Evolutionary conservation across 129 eudicot genomes (phyloP), one percentile per base, ranked within the genome.

Genomic region (Flaveria brownii): DNA sequence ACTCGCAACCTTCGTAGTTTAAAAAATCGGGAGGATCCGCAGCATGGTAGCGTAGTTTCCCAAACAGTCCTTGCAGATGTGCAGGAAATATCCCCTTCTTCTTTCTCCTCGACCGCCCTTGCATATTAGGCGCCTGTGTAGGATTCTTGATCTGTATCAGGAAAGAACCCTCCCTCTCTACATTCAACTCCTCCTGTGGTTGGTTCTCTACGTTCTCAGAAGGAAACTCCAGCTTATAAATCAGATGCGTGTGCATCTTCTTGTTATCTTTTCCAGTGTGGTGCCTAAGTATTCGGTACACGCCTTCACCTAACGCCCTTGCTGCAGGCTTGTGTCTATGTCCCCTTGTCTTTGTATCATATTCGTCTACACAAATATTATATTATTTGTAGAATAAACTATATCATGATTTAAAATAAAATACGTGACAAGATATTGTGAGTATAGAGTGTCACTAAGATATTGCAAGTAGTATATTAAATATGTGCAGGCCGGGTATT

Each of bases 71-170:
- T 77, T 86, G 87, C 67, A 86, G 23, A 68, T 83, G 85, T 6
- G 85, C 85, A 7, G 89, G 89, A 22, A 82, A 86, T 41, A 33
- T 62, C 14, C 86, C 80, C 66, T 73, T 72, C 25, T 80, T 78
- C 68, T 82, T 82, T 51, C 55, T 82, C 62, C 39, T 12, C 83
- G 80, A 25, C 80, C 47, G 64, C 39, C 41, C 72, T 13, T 54
- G 17, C 25, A 23, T 74, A 7, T 26, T 47, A 20, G 22, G 22
- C 0, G 15, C 39, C 46, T 65, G 66, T 15, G 15, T 42, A 0
- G 89, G 89, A 59, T 86, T 86, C 81, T 86, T 86, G 1, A 86
- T 83, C 20, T 86, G 87, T 60, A 86, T 72, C 52, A 86, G 68
- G 75, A 77, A 86, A 0, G 90, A 86, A 5, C 56, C 90, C 51